These are phyloP conservation scores for Pterocarpus santalinus DNA, from an alignment of 306 rosid genomes.

Conservation along the genomic window DNA sequence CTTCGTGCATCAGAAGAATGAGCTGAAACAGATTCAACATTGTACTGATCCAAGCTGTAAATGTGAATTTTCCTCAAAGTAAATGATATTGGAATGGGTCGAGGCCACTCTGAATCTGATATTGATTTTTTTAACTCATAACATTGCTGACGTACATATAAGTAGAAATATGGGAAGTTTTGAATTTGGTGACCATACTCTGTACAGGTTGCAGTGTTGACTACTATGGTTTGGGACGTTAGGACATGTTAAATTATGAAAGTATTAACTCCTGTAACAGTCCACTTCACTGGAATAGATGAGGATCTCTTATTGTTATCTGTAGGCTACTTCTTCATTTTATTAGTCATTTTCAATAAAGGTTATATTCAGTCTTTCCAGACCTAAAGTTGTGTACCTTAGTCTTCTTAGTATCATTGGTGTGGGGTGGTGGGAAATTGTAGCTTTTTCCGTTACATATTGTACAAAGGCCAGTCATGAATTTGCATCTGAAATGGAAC, in stretches of 20 bases:
- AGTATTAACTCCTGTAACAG: slow-evolving; percentile 35
- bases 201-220: slow-evolving; percentile 59
- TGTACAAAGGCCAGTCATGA: no score
- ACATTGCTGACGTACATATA: slow-evolving; percentile 43
- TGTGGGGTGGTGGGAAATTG: no score
- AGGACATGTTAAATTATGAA: slow-evolving; percentile 50
- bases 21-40: slow-evolving; percentile 41
- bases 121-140: slow-evolving; percentile 43
- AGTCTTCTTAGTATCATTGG: no score
- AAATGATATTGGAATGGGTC: slow-evolving; percentile 43
- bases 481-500: not conserved
- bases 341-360: not conserved
- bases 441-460: no score
- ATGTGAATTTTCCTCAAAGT: slow-evolving; percentile 40
- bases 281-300: slow-evolving; percentile 51
- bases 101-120: slow-evolving; percentile 42
- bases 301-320: slow-evolving; percentile 41
- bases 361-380: no score
- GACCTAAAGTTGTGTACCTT: no score
- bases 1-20: slow-evolving; percentile 53
- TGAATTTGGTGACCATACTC: slow-evolving; percentile 50
- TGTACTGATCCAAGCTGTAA: slow-evolving; percentile 39
- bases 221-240: slow-evolving; percentile 40
- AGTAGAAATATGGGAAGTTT: slow-evolving; percentile 51
- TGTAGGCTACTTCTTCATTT: slow-evolving; percentile 43